phyloP scores from a whole-genome alignment of 768 basidiomycete genomes.

The Pholiota microspora region DNA sequence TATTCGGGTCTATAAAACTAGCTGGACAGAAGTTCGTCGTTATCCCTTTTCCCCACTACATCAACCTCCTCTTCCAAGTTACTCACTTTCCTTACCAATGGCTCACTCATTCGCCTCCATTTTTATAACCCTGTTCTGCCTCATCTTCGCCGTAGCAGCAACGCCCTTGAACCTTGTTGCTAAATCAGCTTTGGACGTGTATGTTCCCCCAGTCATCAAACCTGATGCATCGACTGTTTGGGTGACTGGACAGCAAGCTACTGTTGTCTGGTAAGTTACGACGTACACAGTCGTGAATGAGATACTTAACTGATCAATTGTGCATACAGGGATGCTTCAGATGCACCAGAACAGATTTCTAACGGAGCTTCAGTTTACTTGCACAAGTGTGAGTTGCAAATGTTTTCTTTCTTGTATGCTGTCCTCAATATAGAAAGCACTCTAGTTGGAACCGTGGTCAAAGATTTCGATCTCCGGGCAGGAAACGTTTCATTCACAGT shows the following conservation, averaged over 20 bases:
- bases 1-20: conserved; percentile 19
- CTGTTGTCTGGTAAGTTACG: conserved; percentile 28
- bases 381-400: conserved; percentile 29
- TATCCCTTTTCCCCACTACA: background rate
- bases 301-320: background rate
- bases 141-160: conserved; percentile 24
- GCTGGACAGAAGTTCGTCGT: conserved; percentile 1
- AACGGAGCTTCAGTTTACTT: conserved; percentile 34
- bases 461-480: conserved; percentile 32
- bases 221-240: conserved; percentile 28
- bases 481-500: conserved; percentile 35
- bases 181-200: conserved; percentile 29
- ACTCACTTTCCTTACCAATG: conserved; percentile 5
- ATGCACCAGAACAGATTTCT: conserved; percentile 39
- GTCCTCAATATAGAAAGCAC: background rate
- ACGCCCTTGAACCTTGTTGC: conserved; percentile 20
- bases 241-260: conserved; percentile 24
- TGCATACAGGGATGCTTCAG: conserved; percentile 33
- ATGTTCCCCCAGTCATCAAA: conserved; percentile 25
- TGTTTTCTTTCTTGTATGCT: background rate
- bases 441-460: conserved; percentile 28
- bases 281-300: background rate
- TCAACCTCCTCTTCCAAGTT: conserved; percentile 7
- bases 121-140: conserved; percentile 23
- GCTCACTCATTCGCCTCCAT: conserved; percentile 16